These are phyloP conservation scores for Adansonia gregorii DNA, from an alignment of 441 rosid genomes.

Conservation along the genomic window DNA sequence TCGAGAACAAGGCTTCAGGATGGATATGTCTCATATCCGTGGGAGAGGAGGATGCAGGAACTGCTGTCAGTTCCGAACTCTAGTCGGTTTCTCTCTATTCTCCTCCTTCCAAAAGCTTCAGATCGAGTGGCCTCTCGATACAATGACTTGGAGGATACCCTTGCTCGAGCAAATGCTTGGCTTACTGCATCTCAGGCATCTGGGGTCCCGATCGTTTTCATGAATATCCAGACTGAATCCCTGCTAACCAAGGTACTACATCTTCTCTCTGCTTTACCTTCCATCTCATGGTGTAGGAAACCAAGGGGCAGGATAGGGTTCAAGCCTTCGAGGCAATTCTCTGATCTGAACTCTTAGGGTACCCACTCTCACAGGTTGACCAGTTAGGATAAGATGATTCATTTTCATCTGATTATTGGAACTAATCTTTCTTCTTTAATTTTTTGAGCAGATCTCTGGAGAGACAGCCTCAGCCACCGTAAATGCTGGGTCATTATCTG, in stretches of 20 bases:
- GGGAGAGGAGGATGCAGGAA: slow-evolving; percentile 78
- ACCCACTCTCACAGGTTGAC: not conserved
- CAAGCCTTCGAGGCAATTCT: not conserved
- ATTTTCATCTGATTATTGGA: not conserved
- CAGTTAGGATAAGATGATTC: not conserved
- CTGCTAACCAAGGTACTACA: slow-evolving; percentile 81
- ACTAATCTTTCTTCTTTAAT: not conserved
- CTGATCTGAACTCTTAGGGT: not conserved
- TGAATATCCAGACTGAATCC: slow-evolving; percentile 92
- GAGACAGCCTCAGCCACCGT: slow-evolving; percentile 90
- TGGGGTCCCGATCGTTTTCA: slow-evolving; percentile 83
- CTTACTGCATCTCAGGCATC: slow-evolving; percentile 74
- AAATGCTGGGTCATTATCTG: slow-evolving; percentile 79
- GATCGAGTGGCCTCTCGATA: slow-evolving; percentile 75
- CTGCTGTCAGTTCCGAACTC: slow-evolving; percentile 67
- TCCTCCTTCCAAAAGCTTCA: slow-evolving; percentile 85
- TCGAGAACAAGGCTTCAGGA: slow-evolving; percentile 77
- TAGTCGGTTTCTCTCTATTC: slow-evolving; percentile 83
- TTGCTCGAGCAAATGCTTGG: slow-evolving; percentile 92
- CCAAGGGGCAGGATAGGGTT: not conserved
- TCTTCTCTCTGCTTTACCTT: not conserved
- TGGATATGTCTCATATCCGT: slow-evolving; percentile 86
- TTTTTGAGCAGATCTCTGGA: slow-evolving; percentile 71
- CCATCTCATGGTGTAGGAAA: not conserved
- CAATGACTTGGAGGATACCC: slow-evolving; percentile 93